phyloP scores from a whole-genome alignment of 2,329 filamentous ascomycete genomes.

The Metarhizium sp. region DNA sequence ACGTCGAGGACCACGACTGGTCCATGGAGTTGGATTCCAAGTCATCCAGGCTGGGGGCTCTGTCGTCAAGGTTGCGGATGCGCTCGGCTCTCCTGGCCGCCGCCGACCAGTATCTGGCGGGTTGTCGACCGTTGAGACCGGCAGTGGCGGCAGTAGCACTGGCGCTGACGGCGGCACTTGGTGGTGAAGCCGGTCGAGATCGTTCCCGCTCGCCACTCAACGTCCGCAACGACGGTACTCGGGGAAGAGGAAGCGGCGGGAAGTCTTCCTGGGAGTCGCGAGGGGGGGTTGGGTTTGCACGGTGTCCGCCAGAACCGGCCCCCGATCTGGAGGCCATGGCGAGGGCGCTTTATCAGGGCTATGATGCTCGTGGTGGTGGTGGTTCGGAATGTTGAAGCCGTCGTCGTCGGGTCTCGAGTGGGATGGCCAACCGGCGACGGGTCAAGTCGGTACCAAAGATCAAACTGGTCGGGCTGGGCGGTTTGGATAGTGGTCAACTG shows the following conservation, averaged over 20 bases:
- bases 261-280: conserved; percentile 21
- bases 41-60: conserved; percentile 15
- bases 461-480: no score
- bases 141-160: background rate
- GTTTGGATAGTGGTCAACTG: no score
- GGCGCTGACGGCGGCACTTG: background rate
- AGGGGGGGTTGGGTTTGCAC: conserved; percentile 18
- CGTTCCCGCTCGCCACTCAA: conserved; percentile 19
- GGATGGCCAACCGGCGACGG: no score
- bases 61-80: conserved; percentile 24
- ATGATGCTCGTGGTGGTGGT: background rate
- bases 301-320: conserved; percentile 20
- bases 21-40: conserved; percentile 17
- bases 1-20: conserved; percentile 15
- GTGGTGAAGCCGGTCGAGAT: conserved; percentile 9
- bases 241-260: conserved; percentile 17
- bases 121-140: conserved; percentile 2
- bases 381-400: background rate
- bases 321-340: conserved; percentile 25
- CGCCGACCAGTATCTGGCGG: conserved; percentile 15
- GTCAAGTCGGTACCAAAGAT: no score
- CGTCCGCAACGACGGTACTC: conserved; percentile 22
- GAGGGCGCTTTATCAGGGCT: background rate
- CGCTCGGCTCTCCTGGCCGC: conserved; percentile 25
- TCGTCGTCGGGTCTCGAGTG: no score